Base-by-base conservation (phyloP, 306 rosid genomes). In the Prosopis cineraria region DNA sequence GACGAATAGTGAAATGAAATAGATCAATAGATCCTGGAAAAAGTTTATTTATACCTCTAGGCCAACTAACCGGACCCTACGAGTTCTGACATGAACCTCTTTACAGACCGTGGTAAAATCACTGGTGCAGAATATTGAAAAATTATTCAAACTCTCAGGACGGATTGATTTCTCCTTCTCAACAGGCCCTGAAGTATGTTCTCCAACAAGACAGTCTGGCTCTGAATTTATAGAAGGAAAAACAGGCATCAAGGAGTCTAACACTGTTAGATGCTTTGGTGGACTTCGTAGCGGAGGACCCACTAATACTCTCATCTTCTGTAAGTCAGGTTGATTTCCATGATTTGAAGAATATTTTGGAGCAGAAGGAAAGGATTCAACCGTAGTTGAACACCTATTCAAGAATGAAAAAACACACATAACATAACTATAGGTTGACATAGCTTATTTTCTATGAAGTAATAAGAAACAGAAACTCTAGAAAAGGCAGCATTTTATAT, bases 31-130 rank as follows among this genome's bases (percentile, higher is more conserved):
- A 47, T 22, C 16, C 70, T 45, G 50, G 31, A 68, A 63, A 69
- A 64, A 63, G 19, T 6, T 56, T 65, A 76, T 77, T 36, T 60
- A 52, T 91, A 93, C 98, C 98, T 95, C 94, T 69, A 92, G 92
- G 78, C 98, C 98, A 82, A 95, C 87, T 74, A 95, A 82, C 63
- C 91, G 97, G 76, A 95, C 98, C 89, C 98, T 89, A 59, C 98
- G 97, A 63, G 93, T 92, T 85, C 98, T 88, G 78, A 95, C 86
- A 78, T 87, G 89, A 74, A 95, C 98, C 86, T 92, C 96, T 80
- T 88, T 92, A 75, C 86, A 87, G 73, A 89, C 91, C n/a, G 93
- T 91, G 39, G 91, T 84, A 82, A 95, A 95, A 83, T 95, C 98
- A 87, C 97, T 95, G 72, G 97, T 93, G 83, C 93, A 95, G 84